Percentiles rank a stretch among this genome's conserved stretches.
phyloP scores from a whole-genome alignment of 768 basidiomycete genomes.

The Lactifluus piperatus region DNA sequence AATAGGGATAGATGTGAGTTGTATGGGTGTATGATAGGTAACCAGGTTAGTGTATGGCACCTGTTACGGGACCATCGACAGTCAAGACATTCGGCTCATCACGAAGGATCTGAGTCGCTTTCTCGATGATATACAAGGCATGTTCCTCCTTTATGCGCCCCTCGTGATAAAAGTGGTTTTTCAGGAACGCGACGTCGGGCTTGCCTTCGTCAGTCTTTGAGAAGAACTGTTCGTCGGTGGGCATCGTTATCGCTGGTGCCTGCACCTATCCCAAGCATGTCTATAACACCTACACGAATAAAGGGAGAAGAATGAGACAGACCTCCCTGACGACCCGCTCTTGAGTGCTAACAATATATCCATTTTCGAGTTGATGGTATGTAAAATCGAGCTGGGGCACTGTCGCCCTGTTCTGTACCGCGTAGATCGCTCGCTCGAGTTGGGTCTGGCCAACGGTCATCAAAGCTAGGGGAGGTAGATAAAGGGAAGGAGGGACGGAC shows the following conservation, averaged over 20 bases:
- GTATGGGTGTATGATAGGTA: background rate
- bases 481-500: no score
- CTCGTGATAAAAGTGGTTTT: conserved; percentile 98
- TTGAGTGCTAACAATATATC: conserved; percentile 86
- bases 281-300: background rate
- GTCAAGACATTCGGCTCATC: conserved; percentile 84
- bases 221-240: conserved; percentile 93
- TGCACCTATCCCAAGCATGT: conserved; percentile 62
- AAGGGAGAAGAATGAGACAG: conserved; percentile 21
- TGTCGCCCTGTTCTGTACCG: no score
- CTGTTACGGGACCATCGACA: conserved; percentile 97
- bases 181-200: conserved; percentile 92
- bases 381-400: no score
- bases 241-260: conserved; percentile 90
- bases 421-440: no score
- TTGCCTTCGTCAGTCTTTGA: conserved; percentile 75
- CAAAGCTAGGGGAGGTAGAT: no score
- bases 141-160: conserved; percentile 91
- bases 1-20: conserved; percentile 19
- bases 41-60: conserved; percentile 43
- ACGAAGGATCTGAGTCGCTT: conserved; percentile 74
- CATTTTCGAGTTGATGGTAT: no score
- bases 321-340: conserved; percentile 97
- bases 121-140: conserved; percentile 87
- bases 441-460: no score